A percentile compares a stretch with the other conserved stretches of the same genome.
These are phyloP conservation scores for Eucalyptus viminalis DNA, from an alignment of 345 rosid genomes.

Conservation along the genomic window DNA sequence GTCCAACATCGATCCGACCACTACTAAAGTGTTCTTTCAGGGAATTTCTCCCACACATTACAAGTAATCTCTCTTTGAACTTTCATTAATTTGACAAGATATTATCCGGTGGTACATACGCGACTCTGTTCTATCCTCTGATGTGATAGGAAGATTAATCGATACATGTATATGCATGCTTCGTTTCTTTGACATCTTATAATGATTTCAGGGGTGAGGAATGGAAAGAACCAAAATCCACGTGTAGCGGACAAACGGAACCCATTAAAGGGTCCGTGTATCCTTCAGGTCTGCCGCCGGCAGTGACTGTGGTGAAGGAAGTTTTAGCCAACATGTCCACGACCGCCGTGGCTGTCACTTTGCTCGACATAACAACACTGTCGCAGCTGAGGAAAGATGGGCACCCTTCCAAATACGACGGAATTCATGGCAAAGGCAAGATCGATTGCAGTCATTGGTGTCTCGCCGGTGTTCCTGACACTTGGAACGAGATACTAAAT, in stretches of 20 bases:
- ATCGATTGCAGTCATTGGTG: slow-evolving; percentile 46
- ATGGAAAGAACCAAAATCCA: slow-evolving; percentile 16
- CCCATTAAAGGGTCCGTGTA: slow-evolving; percentile 16
- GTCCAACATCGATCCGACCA: slow-evolving; percentile 20
- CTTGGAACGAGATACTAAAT: slow-evolving; percentile 22
- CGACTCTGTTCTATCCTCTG: background rate
- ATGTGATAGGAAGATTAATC: background rate
- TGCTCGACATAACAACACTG: slow-evolving; percentile 22
- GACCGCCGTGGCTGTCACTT: background rate
- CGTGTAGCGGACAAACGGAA: slow-evolving; percentile 9
- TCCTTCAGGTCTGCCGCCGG: slow-evolving; percentile 18
- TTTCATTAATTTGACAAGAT: background rate
- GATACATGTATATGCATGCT: background rate
- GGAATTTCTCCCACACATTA: slow-evolving; percentile 48
- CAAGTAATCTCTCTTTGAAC: slow-evolving; percentile 14
- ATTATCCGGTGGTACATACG: background rate
- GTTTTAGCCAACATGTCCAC: background rate
- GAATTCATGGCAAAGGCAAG: background rate
- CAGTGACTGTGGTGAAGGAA: slow-evolving; percentile 5
- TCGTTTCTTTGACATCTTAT: background rate
- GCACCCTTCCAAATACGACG: slow-evolving; percentile 18
- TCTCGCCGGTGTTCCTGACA: slow-evolving; percentile 30
- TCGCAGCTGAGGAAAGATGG: slow-evolving; percentile 37
- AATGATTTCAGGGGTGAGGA: slow-evolving; percentile 9
- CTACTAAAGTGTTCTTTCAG: slow-evolving; percentile 36